A percentile compares a stretch with the other conserved stretches of the same genome.
Evolutionary conservation across 495 filamentous ascomycete species (phyloP).

Genomic region (Penicillium argentinense): DNA sequence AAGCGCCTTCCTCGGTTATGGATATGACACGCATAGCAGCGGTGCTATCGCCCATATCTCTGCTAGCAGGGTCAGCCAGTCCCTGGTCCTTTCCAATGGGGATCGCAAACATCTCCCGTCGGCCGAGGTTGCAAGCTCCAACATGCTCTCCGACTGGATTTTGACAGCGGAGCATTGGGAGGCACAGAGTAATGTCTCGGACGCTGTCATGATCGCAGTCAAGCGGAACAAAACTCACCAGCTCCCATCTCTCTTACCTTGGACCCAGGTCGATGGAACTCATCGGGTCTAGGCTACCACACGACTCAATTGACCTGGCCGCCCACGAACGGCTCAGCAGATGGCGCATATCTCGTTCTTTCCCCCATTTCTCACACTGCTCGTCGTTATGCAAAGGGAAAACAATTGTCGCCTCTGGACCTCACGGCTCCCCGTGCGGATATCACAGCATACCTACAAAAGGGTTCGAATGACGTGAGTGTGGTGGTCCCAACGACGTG

Average conservation of each 20-base stretch:
- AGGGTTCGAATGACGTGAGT: constrained; percentile 13
- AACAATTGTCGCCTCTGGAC: constrained; percentile 19
- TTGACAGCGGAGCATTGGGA: constrained; percentile 42
- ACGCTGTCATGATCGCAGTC: constrained; percentile 18
- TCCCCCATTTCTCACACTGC: constrained; percentile 15
- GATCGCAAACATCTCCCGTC: constrained; percentile 13
- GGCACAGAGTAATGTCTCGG: constrained; percentile 31
- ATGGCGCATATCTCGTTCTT: constrained; percentile 26
- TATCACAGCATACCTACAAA: constrained; percentile 13
- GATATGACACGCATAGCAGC: constrained; percentile 7
- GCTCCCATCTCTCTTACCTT: constrained; percentile 31
- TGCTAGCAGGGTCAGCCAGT: not conserved
- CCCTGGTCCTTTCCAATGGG: constrained; percentile 28
- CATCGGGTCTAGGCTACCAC: constrained; percentile 64
- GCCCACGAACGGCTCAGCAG: constrained; percentile 7
- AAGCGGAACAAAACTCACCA: constrained; percentile 35
- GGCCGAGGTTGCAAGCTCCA: constrained; percentile 6
- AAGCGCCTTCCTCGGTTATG: constrained; percentile 18
- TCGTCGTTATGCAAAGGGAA: constrained; percentile 18
- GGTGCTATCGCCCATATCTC: constrained; percentile 7
- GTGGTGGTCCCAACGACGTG: constrained; percentile 25
- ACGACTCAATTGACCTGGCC: constrained; percentile 38
- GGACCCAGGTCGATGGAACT: constrained; percentile 58
- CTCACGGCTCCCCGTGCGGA: constrained; percentile 12
- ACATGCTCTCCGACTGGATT: constrained; percentile 39